These are phyloP conservation scores for Nothophytophthora sp. DNA, from an alignment of 352 stramenopile species.

Conservation along the genomic window DNA sequence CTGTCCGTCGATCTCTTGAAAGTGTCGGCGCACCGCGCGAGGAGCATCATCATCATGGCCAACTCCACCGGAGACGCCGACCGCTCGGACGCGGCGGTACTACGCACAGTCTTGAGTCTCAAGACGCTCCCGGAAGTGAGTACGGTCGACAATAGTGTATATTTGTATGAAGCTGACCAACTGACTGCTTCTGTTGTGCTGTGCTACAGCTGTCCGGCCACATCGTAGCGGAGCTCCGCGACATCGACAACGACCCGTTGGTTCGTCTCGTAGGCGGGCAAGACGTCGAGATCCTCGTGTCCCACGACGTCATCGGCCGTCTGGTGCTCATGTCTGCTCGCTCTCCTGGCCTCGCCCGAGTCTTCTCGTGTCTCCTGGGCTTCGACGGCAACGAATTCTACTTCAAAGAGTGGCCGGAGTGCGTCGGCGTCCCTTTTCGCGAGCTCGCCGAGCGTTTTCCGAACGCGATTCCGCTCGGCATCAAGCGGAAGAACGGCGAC, in stretches of 20 bases:
- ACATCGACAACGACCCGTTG: conserved; percentile 88
- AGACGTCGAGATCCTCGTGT: conserved; percentile 83
- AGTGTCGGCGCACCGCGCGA: conserved; percentile 64
- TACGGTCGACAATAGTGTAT: too few relatives aligned
- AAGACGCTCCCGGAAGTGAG: conserved; percentile 68
- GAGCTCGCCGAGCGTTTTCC: conserved; percentile 75
- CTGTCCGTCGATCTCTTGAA: conserved; percentile 75
- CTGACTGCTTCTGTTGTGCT: not conserved
- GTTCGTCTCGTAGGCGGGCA: conserved; percentile 78
- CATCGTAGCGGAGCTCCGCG: conserved; percentile 86
- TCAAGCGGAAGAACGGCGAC: conserved; percentile 60
- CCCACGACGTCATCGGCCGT: conserved; percentile 88
- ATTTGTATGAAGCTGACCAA: not conserved
- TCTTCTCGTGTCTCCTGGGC: conserved; percentile 72
- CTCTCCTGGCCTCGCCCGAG: conserved; percentile 73
- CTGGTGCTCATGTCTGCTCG: conserved; percentile 87
- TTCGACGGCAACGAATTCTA: conserved; percentile 92
- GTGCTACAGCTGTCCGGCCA: conserved; percentile 53
- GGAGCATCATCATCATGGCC: conserved; percentile 78
- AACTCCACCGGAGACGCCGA: conserved; percentile 64
- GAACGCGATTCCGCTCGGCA: conserved; percentile 78
- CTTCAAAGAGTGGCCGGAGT: conserved; percentile 86
- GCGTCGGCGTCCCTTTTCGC: conserved; percentile 63
- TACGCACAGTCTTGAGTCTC: conserved; percentile 76
- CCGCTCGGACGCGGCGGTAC: conserved; percentile 65